A percentile compares a stretch with the other conserved stretches of the same genome.
phyloP scores from a whole-genome alignment of 305 asterid species.

The Fraxinus xanthoxyloides region DNA sequence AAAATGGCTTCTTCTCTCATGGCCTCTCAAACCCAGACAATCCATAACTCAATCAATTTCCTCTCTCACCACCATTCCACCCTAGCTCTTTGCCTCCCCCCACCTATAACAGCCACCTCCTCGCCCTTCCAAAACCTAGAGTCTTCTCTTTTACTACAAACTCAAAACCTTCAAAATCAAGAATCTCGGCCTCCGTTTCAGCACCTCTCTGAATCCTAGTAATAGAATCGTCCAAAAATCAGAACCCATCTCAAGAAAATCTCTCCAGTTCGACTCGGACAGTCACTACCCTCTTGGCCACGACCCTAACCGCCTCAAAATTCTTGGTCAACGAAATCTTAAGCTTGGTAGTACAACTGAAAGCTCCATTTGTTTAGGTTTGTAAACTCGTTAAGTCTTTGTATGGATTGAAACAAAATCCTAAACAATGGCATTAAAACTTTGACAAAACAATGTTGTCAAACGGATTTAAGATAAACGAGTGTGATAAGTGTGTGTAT shows the following conservation, averaged over 20 bases:
- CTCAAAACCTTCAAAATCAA: constrained; percentile 26
- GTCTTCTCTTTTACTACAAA: constrained; percentile 19
- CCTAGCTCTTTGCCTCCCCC: constrained; percentile 20
- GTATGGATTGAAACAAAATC: too few relatives aligned
- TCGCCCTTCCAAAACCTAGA: constrained; percentile 25
- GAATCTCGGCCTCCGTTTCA: constrained; percentile 37
- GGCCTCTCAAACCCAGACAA: constrained; percentile 38
- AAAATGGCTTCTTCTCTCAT: constrained; percentile 44
- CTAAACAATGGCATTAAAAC: too few relatives aligned
- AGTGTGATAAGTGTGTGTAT: too few relatives aligned
- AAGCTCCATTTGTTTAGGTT: constrained; percentile 35
- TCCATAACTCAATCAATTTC: constrained; percentile 23
- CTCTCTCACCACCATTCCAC: constrained; percentile 9
- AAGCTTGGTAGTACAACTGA: constrained; percentile 38
- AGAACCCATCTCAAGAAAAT: constrained; percentile 19
- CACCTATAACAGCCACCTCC: constrained; percentile 1
- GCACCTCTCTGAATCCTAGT: constrained; percentile 13
- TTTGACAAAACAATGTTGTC: too few relatives aligned
- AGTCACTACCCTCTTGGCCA: constrained; percentile 53
- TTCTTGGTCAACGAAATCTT: constrained; percentile 36
- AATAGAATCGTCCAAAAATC: background rate
- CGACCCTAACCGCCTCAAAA: constrained; percentile 48
- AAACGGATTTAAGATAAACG: too few relatives aligned
- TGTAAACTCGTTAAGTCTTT: too few relatives aligned
- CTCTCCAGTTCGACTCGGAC: constrained; percentile 75